These are phyloP conservation scores for Rubia tinctorum DNA, from an alignment of 305 asterid genomes.

Conservation along the genomic window DNA sequence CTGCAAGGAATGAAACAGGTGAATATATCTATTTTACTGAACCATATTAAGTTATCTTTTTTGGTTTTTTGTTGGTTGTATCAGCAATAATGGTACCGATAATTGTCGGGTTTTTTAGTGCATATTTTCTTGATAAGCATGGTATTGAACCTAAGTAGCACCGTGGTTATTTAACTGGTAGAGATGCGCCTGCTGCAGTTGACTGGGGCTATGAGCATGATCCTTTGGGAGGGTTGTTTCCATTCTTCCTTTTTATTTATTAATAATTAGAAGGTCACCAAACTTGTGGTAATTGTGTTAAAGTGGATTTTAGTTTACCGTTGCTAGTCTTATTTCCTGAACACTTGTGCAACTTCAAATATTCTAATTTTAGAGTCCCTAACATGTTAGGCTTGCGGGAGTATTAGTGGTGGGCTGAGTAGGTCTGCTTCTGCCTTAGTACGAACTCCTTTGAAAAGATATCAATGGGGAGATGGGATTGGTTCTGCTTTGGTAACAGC, in stretches of 20 bases:
- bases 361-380: constrained; percentile 14
- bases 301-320: neutral
- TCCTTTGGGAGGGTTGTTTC: neutral
- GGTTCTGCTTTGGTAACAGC: constrained; percentile 86
- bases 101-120: neutral
- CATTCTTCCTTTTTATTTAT: neutral
- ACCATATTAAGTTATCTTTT: neutral
- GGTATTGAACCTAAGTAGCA: neutral
- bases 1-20: constrained; percentile 98
- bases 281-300: neutral
- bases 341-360: neutral
- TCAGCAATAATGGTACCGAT: neutral
- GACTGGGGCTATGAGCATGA: neutral
- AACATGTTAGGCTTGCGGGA: constrained; percentile 75
- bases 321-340: neutral
- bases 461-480: constrained; percentile 77
- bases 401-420: constrained; percentile 84
- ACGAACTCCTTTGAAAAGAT: constrained; percentile 69
- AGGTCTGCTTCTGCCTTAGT: constrained; percentile 91
- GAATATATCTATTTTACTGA: constrained; percentile 14
- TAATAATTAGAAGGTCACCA: neutral
- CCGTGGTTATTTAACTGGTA: neutral
- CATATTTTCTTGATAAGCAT: neutral
- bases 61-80: neutral
- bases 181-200: neutral